phyloP scores from a whole-genome alignment of 345 rosid genomes.

The Citrus mangshanensis region DNA sequence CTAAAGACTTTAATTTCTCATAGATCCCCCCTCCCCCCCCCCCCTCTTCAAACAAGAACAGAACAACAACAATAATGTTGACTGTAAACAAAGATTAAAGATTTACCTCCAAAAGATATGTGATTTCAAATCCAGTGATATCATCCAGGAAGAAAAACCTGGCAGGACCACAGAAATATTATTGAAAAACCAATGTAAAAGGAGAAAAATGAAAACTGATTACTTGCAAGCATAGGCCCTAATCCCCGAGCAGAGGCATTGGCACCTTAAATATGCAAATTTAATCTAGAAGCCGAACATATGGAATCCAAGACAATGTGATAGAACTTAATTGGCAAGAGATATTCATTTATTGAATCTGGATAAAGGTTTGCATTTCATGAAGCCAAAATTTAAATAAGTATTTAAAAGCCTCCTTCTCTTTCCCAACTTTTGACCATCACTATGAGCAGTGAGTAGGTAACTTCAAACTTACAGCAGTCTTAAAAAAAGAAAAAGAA shows the following conservation, averaged over 20 bases:
- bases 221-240: neutral
- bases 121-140: conserved; percentile 84
- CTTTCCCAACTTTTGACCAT: neutral
- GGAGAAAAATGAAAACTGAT: neutral
- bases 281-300: neutral
- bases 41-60: neutral
- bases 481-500: neutral
- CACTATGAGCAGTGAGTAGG: neutral
- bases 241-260: neutral
- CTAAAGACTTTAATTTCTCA: neutral
- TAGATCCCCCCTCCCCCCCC: neutral
- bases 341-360: neutral
- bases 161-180: conserved; percentile 14
- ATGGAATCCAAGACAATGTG: neutral
- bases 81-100: neutral
- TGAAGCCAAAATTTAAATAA: neutral
- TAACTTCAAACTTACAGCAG: neutral
- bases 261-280: neutral
- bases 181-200: neutral
- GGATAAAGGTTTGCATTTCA: neutral
- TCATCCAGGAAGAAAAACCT: conserved; percentile 98
- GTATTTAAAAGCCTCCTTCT: neutral
- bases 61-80: neutral
- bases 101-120: conserved; percentile 83
- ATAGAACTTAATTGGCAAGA: neutral